phyloP scores from a whole-genome alignment of 1,284 basidiomycete genomes.

The Malassezia vespertilionis region DNA sequence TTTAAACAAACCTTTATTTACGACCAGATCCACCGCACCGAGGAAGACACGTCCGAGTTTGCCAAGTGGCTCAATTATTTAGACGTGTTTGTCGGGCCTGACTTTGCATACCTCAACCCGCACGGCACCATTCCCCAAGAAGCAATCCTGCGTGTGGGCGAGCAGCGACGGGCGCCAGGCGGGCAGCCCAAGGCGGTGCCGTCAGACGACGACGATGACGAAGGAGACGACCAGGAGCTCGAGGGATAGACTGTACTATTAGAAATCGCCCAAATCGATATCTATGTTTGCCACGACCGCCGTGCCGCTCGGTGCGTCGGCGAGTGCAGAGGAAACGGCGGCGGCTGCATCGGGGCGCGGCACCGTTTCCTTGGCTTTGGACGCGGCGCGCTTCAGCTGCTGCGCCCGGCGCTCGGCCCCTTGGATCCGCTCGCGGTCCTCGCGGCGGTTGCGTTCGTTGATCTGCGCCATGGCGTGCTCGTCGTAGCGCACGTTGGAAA shows the following conservation, averaged over 20 bases:
- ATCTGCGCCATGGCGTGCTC: conserved; percentile 61
- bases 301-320: conserved; percentile 17
- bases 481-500: conserved; percentile 33
- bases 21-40: conserved; percentile 53
- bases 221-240: conserved; percentile 46
- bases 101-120: conserved; percentile 48
- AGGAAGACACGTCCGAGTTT: conserved; percentile 67
- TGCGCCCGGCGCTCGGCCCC: conserved; percentile 60
- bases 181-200: conserved; percentile 53
- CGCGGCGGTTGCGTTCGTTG: conserved; percentile 74
- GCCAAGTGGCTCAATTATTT: conserved; percentile 48
- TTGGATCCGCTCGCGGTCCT: conserved; percentile 66
- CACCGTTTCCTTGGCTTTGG: background rate
- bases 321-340: conserved; percentile 4
- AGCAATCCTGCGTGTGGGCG: conserved; percentile 50
- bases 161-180: conserved; percentile 58
- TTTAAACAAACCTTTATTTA: conserved; percentile 45
- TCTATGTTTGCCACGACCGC: conserved; percentile 48
- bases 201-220: conserved; percentile 53
- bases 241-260: conserved; percentile 6
- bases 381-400: conserved; percentile 56
- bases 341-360: conserved; percentile 5
- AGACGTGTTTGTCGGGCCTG: conserved; percentile 31
- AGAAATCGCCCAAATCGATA: conserved; percentile 50
- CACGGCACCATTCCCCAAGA: conserved; percentile 47